phyloP scores from a whole-genome alignment of 192 early-diverging fungal species.

The Backusella sp. region DNA sequence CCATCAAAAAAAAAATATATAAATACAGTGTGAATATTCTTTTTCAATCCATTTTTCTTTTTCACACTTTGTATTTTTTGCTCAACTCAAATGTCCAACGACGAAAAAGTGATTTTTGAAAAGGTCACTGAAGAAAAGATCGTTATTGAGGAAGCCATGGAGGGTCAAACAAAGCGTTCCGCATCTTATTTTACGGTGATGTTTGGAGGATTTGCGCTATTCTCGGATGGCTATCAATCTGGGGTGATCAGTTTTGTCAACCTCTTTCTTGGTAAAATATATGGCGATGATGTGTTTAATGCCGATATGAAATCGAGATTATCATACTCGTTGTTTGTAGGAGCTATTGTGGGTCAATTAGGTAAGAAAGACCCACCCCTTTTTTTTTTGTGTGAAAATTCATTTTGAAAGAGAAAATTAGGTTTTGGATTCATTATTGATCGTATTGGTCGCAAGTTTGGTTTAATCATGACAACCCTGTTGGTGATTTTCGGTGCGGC shows the following conservation, averaged over 20 bases:
- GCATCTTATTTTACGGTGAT: constrained; percentile 30
- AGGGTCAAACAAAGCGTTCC: background rate
- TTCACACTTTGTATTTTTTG: background rate
- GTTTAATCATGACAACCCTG: constrained; percentile 44
- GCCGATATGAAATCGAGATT: constrained; percentile 41
- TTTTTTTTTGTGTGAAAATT: no score
- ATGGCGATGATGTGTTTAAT: constrained; percentile 36
- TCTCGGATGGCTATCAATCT: constrained; percentile 57
- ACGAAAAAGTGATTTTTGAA: background rate
- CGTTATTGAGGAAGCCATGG: background rate
- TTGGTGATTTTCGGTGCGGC: constrained; percentile 49
- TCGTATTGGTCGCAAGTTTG: constrained; percentile 54
- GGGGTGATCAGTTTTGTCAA: constrained; percentile 52
- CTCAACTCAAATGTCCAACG: background rate
- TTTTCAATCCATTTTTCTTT: background rate
- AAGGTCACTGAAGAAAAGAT: background rate
- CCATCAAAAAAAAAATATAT: background rate
- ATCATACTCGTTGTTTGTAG: constrained; percentile 51
- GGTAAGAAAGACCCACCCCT: background rate
- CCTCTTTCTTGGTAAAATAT: constrained; percentile 44
- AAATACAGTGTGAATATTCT: background rate
- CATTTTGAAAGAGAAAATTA: background rate
- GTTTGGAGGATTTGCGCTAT: constrained; percentile 41
- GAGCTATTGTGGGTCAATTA: constrained; percentile 53
- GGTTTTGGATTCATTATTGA: constrained; percentile 50